Evolutionary conservation across 2,329 filamentous ascomycete species (phyloP), one percentile per base, ranked within the genome.

Genomic region (Aspergillus calidoustus): DNA sequence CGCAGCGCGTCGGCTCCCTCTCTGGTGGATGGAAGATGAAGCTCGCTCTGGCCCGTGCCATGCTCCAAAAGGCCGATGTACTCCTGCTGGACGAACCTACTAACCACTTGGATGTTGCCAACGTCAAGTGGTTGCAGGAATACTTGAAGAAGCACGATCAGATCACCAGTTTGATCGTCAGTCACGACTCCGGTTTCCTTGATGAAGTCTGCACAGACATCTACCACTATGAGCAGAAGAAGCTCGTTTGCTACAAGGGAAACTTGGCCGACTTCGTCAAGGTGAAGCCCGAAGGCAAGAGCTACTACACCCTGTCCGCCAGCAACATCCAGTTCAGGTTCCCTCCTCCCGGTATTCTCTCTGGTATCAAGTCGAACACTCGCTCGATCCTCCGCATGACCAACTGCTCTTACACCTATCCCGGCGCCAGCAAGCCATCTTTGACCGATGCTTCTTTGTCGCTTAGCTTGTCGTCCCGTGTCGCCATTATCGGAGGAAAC

Each of bases 21-120:
- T 98, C 95, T 48, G 95, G 95, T 80, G 95, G 95, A 76, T 99
- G 95, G 95, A 98, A 98, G 87, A 99, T 99, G 95, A 99, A 99
- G 88, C 83, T 99, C 64, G 95, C 95, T 68, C 81, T 99, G 77
- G 95, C 95, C 56, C 88, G 95, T 72, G 95, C 95, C 66, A 98
- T 99, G 93, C 86, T 99, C 72, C 91, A 95, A 84, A 91, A 89
- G 74, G 94, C 95, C n/a, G 95, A 99, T 76, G 93, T 99, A 54
- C 86, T 99, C 61, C 84, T 99, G 55, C 88, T 99, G 61, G 95
- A 99, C 85, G 95, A 99, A 86, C 95, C 95, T 79, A 99, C 95
- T 72, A 99, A 99, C 83, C 95, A 99, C 81, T 84, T 99, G 76
- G 95, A 99, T 77, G 93, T 98, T 71, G 89, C 89, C 73, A 98